Evolutionary conservation across 208 protist genomes (phyloP), one percentile per base, ranked within the genome.

Genomic region (Blechomonas ayalai): DNA sequence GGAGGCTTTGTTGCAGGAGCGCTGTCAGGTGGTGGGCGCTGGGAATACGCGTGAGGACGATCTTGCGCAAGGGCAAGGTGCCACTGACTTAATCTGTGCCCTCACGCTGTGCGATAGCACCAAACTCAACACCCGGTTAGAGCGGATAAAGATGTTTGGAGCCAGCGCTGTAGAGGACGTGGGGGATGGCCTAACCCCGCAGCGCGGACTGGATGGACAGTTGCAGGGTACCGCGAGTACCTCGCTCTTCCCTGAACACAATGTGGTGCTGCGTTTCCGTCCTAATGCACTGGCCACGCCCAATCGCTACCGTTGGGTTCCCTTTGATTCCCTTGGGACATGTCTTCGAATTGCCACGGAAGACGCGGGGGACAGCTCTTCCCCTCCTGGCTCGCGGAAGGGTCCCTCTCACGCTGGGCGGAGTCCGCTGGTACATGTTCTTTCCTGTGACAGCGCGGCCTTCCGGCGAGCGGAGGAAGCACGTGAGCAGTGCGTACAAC

Each of bases 141-240:
- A 93, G 58, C 73, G 77, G 12, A 77, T 90, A 37, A 62, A 70
- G 18, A 56, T 62, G 41, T 93, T 93, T 65, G 85, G 85, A 15
- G 33, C 47, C 13, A 55, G 61, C 10, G 74, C 81, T 0, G 78
- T 92, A 24, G 83, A 89, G 59, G 83, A 92, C 60, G 61, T 86
- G 37, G 83, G 83, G 4, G 83, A 92, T 48, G 68, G 72, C 22
- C 41, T 53, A 16, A 72, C 65, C 9, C 64, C 74, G 15, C 47
- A 60, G 16, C 68, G 73, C 15, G 62, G 68, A 25, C 49, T 66
- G 19, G 76, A 81, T 29, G 73, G 60, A 9, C 66, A 63, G 22
- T 50, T 65, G 20, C 55, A 43, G n/a, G 66, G 77, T 49, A 76
- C 48, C 22, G 57, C 54, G 53, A 62, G 45, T 36, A 61, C 57